phyloP scores from a whole-genome alignment of 495 filamentous ascomycete genomes.

The Lentithecium fluviatile region DNA sequence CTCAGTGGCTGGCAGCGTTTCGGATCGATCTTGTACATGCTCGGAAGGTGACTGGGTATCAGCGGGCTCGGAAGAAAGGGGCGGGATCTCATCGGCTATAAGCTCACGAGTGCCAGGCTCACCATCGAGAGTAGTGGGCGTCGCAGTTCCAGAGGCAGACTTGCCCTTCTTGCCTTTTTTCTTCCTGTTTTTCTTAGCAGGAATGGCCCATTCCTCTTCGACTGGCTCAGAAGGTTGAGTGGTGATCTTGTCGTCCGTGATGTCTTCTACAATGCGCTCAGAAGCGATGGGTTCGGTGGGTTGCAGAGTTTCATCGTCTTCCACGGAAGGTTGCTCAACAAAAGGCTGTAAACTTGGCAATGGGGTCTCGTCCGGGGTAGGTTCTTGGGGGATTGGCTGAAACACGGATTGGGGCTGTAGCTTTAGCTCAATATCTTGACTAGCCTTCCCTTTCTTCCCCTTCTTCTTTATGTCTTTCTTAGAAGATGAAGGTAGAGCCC shows the following conservation, averaged over 20 bases:
- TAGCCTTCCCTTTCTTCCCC: conserved; percentile 13
- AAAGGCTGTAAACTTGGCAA: too few relatives aligned
- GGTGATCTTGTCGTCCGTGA: not conserved
- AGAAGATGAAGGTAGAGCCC: not conserved
- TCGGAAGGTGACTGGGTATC: not conserved
- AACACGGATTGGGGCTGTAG: too few relatives aligned
- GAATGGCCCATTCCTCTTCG: not conserved
- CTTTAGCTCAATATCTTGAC: not conserved
- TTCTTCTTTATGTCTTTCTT: conserved; percentile 3
- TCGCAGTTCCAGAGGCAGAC: not conserved
- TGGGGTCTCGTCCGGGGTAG: not conserved
- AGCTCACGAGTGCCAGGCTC: not conserved
- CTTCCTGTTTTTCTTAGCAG: conserved; percentile 12
- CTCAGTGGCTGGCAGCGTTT: not conserved
- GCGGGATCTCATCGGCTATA: not conserved
- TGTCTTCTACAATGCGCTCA: not conserved
- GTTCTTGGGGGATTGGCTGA: not conserved
- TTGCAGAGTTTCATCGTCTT: not conserved
- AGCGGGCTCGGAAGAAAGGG: not conserved
- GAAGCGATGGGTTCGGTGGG: not conserved
- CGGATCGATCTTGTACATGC: not conserved
- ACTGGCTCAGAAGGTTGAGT: not conserved
- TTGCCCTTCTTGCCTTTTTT: conserved; percentile 28
- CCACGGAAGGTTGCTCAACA: not conserved
- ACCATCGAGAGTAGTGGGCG: not conserved